Evolutionary conservation across 140 eudicot genomes (phyloP).

Genomic region (Stevia rebaudiana): DNA sequence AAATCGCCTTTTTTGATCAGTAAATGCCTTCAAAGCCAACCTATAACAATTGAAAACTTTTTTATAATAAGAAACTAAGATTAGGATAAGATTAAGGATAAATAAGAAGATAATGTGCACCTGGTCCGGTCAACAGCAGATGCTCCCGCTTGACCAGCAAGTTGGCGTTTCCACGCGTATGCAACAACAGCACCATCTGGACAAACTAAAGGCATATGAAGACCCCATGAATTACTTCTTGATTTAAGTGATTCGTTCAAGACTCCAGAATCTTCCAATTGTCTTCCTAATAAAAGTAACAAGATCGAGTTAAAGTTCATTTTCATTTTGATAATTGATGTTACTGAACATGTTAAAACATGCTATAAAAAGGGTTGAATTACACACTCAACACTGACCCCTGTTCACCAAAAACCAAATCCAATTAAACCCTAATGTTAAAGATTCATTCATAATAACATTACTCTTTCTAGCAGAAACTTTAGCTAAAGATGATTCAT

Average conservation of each 20-base stretch:
- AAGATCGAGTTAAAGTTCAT: background rate
- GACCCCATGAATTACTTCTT: constrained; percentile 98
- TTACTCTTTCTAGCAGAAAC: background rate
- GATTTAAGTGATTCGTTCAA: constrained; percentile 83
- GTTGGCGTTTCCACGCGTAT: constrained; percentile 99
- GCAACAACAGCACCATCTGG: constrained; percentile 99
- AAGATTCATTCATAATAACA: background rate
- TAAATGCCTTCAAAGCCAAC: constrained; percentile 92
- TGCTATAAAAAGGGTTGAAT: background rate
- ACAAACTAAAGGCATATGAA: constrained; percentile 98
- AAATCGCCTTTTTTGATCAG: constrained; percentile 83
- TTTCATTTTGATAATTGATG: background rate
- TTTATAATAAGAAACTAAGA: background rate
- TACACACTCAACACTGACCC: background rate
- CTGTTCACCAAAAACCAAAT: constrained; percentile 2
- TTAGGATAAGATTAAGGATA: background rate
- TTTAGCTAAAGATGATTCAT: background rate
- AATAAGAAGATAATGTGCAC: constrained; percentile 32
- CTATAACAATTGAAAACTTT: constrained; percentile 27
- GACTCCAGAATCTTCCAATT: constrained; percentile 91
- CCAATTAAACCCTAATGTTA: background rate
- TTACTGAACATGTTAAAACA: background rate
- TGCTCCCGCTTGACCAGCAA: constrained; percentile 99
- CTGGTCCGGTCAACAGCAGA: constrained; percentile 98
- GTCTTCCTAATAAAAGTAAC: constrained; percentile 59